These are phyloP conservation scores for Endocalyx cinctus DNA, from an alignment of 2,329 filamentous ascomycete species.

Conservation along the genomic window DNA sequence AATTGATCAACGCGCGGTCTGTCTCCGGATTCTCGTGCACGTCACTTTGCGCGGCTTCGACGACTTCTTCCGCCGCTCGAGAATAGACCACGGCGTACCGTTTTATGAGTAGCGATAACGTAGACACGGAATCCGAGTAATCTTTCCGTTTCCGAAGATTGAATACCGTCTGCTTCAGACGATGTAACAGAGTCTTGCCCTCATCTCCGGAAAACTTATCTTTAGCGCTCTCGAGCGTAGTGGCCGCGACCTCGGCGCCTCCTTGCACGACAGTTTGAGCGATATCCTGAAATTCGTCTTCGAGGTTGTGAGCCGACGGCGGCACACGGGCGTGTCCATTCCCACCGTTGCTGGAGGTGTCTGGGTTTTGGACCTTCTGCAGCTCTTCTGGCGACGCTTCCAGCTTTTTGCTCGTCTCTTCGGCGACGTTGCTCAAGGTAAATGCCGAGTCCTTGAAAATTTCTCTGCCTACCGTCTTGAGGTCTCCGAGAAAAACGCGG, in stretches of 20 bases:
- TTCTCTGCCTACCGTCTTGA: constrained; percentile 73
- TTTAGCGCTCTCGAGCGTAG: constrained; percentile 62
- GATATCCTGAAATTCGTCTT: constrained; percentile 51
- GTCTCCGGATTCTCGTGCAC: constrained; percentile 69
- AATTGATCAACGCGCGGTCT: constrained; percentile 70
- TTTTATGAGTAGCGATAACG: constrained; percentile 68
- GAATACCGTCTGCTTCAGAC: constrained; percentile 70
- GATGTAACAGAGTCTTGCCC: constrained; percentile 65
- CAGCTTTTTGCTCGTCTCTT: constrained; percentile 67
- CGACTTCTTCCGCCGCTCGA: constrained; percentile 62
- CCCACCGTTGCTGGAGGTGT: constrained; percentile 20
- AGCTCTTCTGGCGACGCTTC: constrained; percentile 62
- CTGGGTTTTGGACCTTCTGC: constrained; percentile 41
- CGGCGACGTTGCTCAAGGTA: constrained; percentile 69
- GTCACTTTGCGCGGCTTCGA: constrained; percentile 64
- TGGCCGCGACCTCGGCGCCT: constrained; percentile 21
- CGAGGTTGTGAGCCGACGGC: constrained; percentile 60
- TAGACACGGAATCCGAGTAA: constrained; percentile 83
- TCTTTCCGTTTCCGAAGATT: constrained; percentile 73
- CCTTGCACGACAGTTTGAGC: constrained; percentile 48
- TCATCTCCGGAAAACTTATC: constrained; percentile 71
- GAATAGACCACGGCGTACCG: constrained; percentile 77
- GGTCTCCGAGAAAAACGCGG: constrained; percentile 75
- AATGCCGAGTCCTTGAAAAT: constrained; percentile 85
- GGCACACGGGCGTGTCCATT: too few species aligned